Base-by-base conservation (phyloP, 352 stramenopile species). In the Phytophthora sp. region DNA sequence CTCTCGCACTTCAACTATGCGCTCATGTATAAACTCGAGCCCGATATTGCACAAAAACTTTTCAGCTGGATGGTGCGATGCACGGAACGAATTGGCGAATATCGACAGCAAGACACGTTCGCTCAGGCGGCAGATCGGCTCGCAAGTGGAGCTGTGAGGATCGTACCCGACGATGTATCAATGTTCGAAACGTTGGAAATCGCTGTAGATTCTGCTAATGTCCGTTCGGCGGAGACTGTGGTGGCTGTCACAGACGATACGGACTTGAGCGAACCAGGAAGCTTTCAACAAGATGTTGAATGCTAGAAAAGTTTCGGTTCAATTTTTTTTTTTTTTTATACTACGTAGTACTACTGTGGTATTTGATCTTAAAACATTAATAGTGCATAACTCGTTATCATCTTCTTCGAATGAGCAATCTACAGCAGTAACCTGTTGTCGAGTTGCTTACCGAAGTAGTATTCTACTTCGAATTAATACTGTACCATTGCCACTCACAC, bases 11-110 rank as follows among this genome's bases (percentile, higher is more conserved):
- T 90, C 61, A 76, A 84, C 56, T 90, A 88, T 58, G 72, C 79
- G 18, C 72, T 90, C 47, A 90, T 90, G 81, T 60, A 78, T 69
- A 90, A 90, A 53, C 61, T 90, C 36, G 63, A 84, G 44, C 39
- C 58, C 11, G 61, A 70, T 0, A 45, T 59, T 0, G 79, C 75
- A 2, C 46, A 71, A 0, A 53, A 77, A 23, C 70, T 88, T 27
- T 88, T 90, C 53, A 52, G 73, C 24, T 88, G 77, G 77, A 72
- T 84, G 41, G 73, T 88, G 16, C 59, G 76, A 29, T 81, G 70
- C 54, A 79, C 81, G 15, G 81, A 90, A 54, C 55, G 66, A 31
- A 68, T 90, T 20, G 77, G 75, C 0, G 66, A 76, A 18, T 72
- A 82, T 44, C 29, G 49, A 30, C 38, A 70, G 15, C 54, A 71